Percentiles rank a stretch among this genome's conserved stretches.
phyloP scores from a whole-genome alignment of 345 rosid species.

The Lagerstroemia speciosa region DNA sequence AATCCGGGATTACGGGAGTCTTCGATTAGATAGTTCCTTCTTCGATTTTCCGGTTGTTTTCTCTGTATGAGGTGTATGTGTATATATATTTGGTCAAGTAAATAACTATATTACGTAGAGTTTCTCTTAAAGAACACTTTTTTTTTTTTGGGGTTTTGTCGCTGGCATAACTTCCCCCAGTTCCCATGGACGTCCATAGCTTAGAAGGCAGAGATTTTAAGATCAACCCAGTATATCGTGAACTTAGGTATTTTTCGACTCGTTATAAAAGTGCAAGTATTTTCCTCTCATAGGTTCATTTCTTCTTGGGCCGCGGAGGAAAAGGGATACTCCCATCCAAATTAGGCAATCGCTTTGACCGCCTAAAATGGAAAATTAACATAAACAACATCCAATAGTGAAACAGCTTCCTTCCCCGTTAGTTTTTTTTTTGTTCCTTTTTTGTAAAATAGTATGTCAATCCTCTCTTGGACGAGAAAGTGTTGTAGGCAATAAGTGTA shows the following conservation, averaged over 20 bases:
- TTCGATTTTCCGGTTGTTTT: constrained; percentile 20
- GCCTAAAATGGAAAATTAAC: constrained; percentile 38
- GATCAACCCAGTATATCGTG: too few species aligned
- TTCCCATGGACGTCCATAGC: too few species aligned
- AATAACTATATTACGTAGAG: neutral
- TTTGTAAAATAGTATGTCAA: too few species aligned
- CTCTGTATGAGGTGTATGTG: neutral
- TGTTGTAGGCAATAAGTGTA: too few species aligned
- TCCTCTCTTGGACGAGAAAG: too few species aligned
- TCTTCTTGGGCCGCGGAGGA: constrained; percentile 22
- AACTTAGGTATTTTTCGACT: too few species aligned
- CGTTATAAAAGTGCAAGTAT: neutral
- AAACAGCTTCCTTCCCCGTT: constrained; percentile 1
- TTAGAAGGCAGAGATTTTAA: too few species aligned
- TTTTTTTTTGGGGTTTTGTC: too few species aligned
- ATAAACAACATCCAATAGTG: constrained; percentile 15
- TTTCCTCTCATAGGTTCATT: neutral
- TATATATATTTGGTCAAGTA: neutral
- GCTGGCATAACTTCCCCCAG: too few species aligned
- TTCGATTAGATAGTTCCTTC: constrained; percentile 2
- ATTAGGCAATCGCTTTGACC: constrained; percentile 25
- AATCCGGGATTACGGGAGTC: neutral
- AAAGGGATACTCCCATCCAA: constrained; percentile 27
- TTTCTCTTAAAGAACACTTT: too few species aligned
- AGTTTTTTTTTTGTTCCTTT: neutral